phyloP scores from a whole-genome alignment of 2,329 filamentous ascomycete genomes.

The Pestalotiopsis sp. region DNA sequence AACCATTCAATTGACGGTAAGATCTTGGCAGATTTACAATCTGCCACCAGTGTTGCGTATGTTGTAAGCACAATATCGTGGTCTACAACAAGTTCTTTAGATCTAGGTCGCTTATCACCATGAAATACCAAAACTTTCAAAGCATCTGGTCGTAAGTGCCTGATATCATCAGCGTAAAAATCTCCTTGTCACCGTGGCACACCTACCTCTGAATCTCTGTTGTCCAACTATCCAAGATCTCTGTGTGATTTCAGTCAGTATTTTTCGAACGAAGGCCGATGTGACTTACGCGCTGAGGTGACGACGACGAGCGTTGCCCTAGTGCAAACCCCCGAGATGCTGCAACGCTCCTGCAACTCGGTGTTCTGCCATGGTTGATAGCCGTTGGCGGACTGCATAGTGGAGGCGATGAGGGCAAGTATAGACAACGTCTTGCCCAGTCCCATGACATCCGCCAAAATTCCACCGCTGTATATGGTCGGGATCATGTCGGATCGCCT shows the following conservation, averaged over 20 bases:
- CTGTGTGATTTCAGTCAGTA: background rate
- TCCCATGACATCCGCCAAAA: background rate
- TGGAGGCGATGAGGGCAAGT: background rate
- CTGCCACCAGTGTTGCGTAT: background rate
- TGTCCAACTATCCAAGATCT: background rate
- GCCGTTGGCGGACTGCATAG: background rate
- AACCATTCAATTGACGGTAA: background rate
- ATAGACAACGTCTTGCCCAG: background rate
- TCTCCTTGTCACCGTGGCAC: background rate
- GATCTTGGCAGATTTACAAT: background rate
- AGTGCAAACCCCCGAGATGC: background rate
- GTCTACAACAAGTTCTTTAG: background rate
- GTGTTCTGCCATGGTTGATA: background rate
- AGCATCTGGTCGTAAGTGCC: background rate
- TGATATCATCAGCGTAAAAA: background rate
- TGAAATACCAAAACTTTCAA: background rate
- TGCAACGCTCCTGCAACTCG: no score
- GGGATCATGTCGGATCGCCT: background rate
- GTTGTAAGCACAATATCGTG: background rate
- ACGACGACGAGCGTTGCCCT: background rate
- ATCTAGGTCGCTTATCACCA: background rate
- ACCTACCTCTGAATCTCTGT: background rate
- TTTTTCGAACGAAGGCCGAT: background rate
- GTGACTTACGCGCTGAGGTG: background rate
- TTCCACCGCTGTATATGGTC: background rate